These are phyloP conservation scores for Umbelopsis vinacea DNA, from an alignment of 192 early-diverging fungal genomes.

Conservation along the genomic window DNA sequence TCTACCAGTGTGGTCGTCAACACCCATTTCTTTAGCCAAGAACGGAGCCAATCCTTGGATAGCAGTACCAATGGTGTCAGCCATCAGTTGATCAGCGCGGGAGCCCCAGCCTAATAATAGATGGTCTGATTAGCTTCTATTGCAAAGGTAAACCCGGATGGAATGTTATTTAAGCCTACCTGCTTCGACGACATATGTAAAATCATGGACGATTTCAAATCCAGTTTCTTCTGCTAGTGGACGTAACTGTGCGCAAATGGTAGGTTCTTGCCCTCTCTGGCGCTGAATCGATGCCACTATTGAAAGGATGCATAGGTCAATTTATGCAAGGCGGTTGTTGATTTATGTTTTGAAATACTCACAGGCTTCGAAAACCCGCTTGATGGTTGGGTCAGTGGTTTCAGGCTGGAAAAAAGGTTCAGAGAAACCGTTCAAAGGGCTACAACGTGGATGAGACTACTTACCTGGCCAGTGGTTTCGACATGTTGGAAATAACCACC, in stretches of 20 bases:
- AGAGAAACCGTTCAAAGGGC: neutral
- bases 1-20: neutral
- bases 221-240: neutral
- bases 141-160: neutral
- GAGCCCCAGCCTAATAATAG: constrained; percentile 4
- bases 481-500: constrained; percentile 17
- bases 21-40: neutral
- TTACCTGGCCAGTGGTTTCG: neutral
- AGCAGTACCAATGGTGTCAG: neutral
- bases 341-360: neutral
- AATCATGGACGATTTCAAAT: neutral
- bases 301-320: neutral
- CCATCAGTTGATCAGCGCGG: constrained; percentile 9
- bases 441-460: neutral
- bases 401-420: neutral
- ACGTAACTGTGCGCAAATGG: neutral
- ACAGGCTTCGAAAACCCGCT: constrained; percentile 5
- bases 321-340: neutral
- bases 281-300: neutral
- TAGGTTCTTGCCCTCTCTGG: constrained; percentile 3
- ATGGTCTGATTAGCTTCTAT: neutral
- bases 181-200: neutral
- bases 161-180: neutral
- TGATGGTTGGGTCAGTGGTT: neutral
- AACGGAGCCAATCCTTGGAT: neutral